Evolutionary conservation across 225 moss, liverwort and hornwort species (phyloP).

Genomic region (Pseudoscleropodium purum): DNA sequence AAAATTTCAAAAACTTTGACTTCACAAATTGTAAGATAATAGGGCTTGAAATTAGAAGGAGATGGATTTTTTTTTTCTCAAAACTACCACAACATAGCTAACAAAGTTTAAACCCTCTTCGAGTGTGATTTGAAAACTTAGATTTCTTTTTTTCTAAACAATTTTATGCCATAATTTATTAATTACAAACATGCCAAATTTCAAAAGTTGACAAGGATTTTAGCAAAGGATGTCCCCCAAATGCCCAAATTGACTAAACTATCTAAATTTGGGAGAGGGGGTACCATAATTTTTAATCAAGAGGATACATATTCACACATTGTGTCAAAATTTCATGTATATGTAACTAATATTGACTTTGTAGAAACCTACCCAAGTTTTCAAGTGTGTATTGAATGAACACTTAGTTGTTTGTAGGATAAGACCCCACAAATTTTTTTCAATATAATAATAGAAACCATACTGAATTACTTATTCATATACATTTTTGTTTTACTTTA

Average conservation of each 20-base stretch:
- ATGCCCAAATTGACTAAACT: too few species aligned
- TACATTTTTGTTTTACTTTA: not conserved
- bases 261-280: too few species aligned
- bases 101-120: not conserved
- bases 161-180: not conserved
- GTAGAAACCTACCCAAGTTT: not conserved
- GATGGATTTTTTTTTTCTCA: not conserved
- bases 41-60: not conserved
- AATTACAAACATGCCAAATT: not conserved
- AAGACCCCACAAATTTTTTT: fast-evolving
- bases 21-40: not conserved
- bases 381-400: fast-evolving
- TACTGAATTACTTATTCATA: not conserved
- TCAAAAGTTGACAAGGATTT: not conserved
- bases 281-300: not conserved
- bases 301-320: not conserved
- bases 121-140: not conserved
- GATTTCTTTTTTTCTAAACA: not conserved
- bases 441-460: not conserved
- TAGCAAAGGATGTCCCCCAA: not conserved
- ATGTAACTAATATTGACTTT: not conserved
- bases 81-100: fast-evolving
- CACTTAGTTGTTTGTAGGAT: fast-evolving
- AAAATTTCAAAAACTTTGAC: not conserved
- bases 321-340: not conserved